Base-by-base conservation (phyloP, 176 grass and related monocot genomes). In the Microstegium vimineum region DNA sequence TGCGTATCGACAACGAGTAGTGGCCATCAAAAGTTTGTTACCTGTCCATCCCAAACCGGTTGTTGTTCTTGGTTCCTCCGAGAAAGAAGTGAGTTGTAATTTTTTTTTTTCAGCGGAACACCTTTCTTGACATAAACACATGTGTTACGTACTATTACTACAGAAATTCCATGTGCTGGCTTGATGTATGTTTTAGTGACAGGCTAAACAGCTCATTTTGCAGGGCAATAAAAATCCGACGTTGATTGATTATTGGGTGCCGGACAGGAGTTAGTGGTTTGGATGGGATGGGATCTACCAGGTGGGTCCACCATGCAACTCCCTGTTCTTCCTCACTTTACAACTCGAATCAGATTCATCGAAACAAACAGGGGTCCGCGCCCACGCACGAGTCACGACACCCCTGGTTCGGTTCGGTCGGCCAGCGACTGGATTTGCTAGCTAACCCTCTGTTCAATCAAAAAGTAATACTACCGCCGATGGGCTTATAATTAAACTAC, bases 241-340 rank as follows among this genome's bases (percentile, higher is more conserved):
- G 56, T 26, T 14, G 20, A 15, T 71, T 42, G 41, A 69, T 81
- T 82, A 73, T 77, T 86, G 1, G 27, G 20, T n/a, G 23, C 22
- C 35, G 25, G 88, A 78, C 83, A 86, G 22, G 78, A 11, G 83
- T 0, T 26, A 26, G 79, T 82, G 83, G 88, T 86, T 78, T 27
- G 47, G 88, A 90, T 90, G 79, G 67, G 88, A 90, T 82, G 61
- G 61, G 32, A 43, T 82, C 66, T 66, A 40, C 57, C 18, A 10
- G 23, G 1, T 46, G 45, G 47, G 46, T 51, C 47, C 47, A 49
- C 16, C 37, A 40, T 43, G 27, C n/a, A 25, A 66, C 37, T 46
- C 56, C 18, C 45, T 66, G 54, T 75, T 71, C 34, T 8, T 40
- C 37, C 22, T 36, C 60, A 14, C 84, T 83, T 83, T 83, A 86